Base-by-base conservation (phyloP, 2,329 filamentous ascomycete genomes). In the Colletotrichum sp. region DNA sequence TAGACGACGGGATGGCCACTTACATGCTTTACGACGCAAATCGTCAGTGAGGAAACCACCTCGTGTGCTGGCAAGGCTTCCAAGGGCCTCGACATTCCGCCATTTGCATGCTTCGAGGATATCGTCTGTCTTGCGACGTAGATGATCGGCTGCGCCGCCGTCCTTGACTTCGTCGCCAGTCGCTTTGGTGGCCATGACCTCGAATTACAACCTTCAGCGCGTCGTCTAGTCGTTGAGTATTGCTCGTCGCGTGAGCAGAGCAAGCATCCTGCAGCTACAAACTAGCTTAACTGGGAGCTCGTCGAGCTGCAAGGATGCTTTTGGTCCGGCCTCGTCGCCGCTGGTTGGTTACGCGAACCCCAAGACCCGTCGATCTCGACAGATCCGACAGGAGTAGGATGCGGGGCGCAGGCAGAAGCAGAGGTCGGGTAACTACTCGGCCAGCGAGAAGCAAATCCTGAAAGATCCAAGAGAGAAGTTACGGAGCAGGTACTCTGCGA, bases 1-100 rank as follows among this genome's bases (percentile, higher is more conserved):
- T 34, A 26, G 28, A 55, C 65, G 64, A 55, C 68, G 81, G 67
- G 81, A 74, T 74, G 24, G 79, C 77, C 39, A 91, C 95, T 85
- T 91, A 98, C 96, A 98, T 79, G 95, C 95, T 83, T 88, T 86
- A 81, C 91, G 90, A 79, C 96, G 93, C 77, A 97, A 84, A 32
- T 88, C 85, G 82, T 96, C 94, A 24, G 88, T 89, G 72, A 95
- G 81, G 77, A 95, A 89, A 21, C 94, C 94, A n/a, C 92, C 93
- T 69, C 87, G 85, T 2, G 92, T 91, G 68, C 90, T 89, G 52
- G 94, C 93, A 76, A 94, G 86, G 14, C 81, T 81, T 76, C 90
- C 87, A 71, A 96, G 87, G 59, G 85, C 84, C 43, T 88, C 84
- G 43, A 93, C 83, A 81, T 95, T 90, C 68, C 84, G 87, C 80